A percentile compares a stretch with the other conserved stretches of the same genome.
These are phyloP conservation scores for Tetrapisispora pingtungensis DNA, from an alignment of 805 yeast genomes.

Conservation along the genomic window DNA sequence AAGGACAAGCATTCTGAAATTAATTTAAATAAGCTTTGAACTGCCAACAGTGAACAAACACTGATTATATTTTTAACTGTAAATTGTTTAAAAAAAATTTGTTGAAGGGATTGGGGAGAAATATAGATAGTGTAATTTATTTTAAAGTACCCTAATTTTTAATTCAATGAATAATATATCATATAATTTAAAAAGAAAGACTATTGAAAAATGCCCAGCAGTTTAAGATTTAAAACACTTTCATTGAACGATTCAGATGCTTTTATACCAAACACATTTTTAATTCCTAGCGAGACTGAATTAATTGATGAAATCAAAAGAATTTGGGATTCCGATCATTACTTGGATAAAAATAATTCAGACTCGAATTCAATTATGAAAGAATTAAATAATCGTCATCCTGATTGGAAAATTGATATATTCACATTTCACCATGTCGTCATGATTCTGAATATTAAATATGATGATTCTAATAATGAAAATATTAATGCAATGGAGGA, in stretches of 20 bases:
- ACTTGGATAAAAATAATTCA: conserved; percentile 49
- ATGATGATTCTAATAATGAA: conserved; percentile 29
- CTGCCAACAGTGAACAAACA: no score
- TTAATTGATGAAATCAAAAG: conserved; percentile 50
- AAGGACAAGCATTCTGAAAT: no score
- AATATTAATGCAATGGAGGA: not conserved
- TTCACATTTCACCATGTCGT: conserved; percentile 27
- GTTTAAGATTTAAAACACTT: conserved; percentile 14
- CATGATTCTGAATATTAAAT: conserved; percentile 44
- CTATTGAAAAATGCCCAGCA: not conserved
- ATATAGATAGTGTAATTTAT: no score
- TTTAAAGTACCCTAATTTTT: not conserved
- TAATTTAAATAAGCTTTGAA: no score
- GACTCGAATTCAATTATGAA: conserved; percentile 41
- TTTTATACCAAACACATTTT: conserved; percentile 5
- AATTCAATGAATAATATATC: not conserved
- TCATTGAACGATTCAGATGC: conserved; percentile 18
- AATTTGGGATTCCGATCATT: conserved; percentile 55
- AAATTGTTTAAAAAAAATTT: no score
- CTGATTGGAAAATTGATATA: conserved; percentile 44
- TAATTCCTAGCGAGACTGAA: conserved; percentile 49
- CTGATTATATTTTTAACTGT: no score
- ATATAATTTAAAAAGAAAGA: no score
- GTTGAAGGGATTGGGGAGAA: no score
- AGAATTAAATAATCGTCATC: conserved; percentile 39